Base-by-base conservation (phyloP, 306 rosid species). In the Inga leiocalycina region DNA sequence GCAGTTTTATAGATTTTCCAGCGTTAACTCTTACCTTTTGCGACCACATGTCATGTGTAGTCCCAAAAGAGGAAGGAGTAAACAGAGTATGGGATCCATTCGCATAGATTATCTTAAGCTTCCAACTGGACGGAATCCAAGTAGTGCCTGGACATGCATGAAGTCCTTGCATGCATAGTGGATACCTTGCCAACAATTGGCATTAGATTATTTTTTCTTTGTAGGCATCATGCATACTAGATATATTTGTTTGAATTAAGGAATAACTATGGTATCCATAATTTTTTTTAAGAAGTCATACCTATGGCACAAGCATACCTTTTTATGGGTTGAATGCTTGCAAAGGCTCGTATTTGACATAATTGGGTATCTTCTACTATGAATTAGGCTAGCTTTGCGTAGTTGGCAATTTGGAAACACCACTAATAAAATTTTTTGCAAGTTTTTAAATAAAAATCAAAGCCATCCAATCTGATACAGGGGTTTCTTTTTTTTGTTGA, bases 21-120 rank as follows among this genome's bases (percentile, higher is more conserved):
- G 66, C 70, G 24, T 81, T 41, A 56, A 14, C 37, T 30, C 14
- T 81, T 43, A 73, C 32, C 52, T 76, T 83, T 83, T 71, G 45
- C 66, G 65, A 56, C 48, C 11, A 24, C 43, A 49, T 81, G 30
- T 71, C 82, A 68, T 22, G 70, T 56, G 73, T 48, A 73, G 24
- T 73, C 43, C 39, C 14, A 7, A 19, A 73, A 45, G 15, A 73
- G 16, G 8, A 73, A 73, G 32, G 17, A 48, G 43, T 48, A 20
- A 24, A 48, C 3, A 24, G 59, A 48, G 43, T 46, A 72, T 16
- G 24, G 30, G 61, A 15, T 48, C 52, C 61, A 27, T 73, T 11
- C 13, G 16, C 59, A 2, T 45, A 27, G 76, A 44, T 72, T 72
- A 27, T 32, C 20, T 45, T 44, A 71, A 44, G 59, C 12, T 72